Evolutionary conservation across 2,329 filamentous ascomycete genomes (phyloP).

Genomic region (Phaeosphaeria sp.): DNA sequence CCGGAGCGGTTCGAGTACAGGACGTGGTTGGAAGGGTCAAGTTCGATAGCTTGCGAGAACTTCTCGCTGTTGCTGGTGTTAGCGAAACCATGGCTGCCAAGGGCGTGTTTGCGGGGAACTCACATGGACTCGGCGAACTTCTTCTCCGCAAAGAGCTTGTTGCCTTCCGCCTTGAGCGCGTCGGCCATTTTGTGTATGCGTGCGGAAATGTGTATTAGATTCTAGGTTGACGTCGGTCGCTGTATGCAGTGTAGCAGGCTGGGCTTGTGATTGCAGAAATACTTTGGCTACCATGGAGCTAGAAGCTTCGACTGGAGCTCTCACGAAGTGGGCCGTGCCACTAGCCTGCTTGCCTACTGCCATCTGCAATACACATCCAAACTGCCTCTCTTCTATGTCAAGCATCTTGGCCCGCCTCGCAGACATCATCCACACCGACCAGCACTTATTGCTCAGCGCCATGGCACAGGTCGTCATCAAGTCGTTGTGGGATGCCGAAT

Average conservation of each 20-base stretch:
- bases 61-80: slow-evolving; percentile 70
- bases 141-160: slow-evolving; percentile 98
- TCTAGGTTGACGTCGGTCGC: background rate
- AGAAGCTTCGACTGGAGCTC: slow-evolving; percentile 43
- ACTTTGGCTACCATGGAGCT: slow-evolving; percentile 39
- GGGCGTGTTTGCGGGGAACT: slow-evolving; percentile 52
- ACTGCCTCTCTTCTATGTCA: background rate
- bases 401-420: background rate
- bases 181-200: slow-evolving; percentile 63
- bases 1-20: slow-evolving; percentile 97
- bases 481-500: slow-evolving; percentile 27
- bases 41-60: slow-evolving; percentile 89
- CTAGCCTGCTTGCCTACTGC: slow-evolving; percentile 9
- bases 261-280: slow-evolving; percentile 41
- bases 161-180: slow-evolving; percentile 95
- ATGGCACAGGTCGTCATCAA: slow-evolving; percentile 24
- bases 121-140: slow-evolving; percentile 96
- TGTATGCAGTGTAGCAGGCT: slow-evolving; percentile 7
- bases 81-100: slow-evolving; percentile 11
- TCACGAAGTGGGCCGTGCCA: slow-evolving; percentile 18
- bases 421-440: background rate
- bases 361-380: slow-evolving; percentile 7
- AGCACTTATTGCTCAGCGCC: background rate
- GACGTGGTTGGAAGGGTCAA: slow-evolving; percentile 91
- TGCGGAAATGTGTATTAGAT: background rate